Base-by-base conservation (phyloP, 805 yeast genomes). In the Sungouiella blattae region DNA sequence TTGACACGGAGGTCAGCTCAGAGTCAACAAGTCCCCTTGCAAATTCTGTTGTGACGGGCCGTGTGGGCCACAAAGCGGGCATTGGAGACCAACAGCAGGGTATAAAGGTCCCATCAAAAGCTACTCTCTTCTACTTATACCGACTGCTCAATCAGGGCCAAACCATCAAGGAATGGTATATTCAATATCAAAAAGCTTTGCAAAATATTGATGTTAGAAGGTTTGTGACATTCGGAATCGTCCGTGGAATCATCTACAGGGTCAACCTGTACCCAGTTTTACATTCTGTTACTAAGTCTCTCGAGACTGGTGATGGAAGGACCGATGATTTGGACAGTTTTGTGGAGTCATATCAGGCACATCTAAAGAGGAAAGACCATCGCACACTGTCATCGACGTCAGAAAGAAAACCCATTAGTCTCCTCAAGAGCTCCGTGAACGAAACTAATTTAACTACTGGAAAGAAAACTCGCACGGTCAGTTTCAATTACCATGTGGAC, bases 201-300 rank as follows among this genome's bases (percentile, higher is more conserved):
- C 57, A 63, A 18, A 73, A 78, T 43, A 77, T 94, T 27, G 99
- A 93, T 57, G 67, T 93, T 3, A 70, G 98, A 43, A 65, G 95
- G 36, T 86, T 93, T 48, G 67, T 93, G 14, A 78, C 88, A 13
- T 93, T 89, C 67, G 99, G 99, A 1, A 72, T 87, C 2, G 65
- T 87, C 16, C 75, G 87, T 41, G 87, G 95, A 0, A 51, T 93
- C 5, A 82, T 94, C 6, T 88, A 88, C 54, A 63, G 97, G 33
- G 84, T 88, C 1, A 74, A 83, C 36, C 67, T 88, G 14, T 86
- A 77, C 52, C 97, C 98, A 0, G 62, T 86, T 1, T 57, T 77
- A 34, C 64, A 58, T 23, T 56, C 61, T 28, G 51, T 71, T 11
- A 58, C 61, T n/a, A 58, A 60, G 27, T 57, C 67, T 0, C 50